A percentile compares a stretch with the other conserved stretches of the same genome.
Evolutionary conservation across 176 grass and related monocot species (phyloP).

Genomic region (Puccinellia tenuiflora): DNA sequence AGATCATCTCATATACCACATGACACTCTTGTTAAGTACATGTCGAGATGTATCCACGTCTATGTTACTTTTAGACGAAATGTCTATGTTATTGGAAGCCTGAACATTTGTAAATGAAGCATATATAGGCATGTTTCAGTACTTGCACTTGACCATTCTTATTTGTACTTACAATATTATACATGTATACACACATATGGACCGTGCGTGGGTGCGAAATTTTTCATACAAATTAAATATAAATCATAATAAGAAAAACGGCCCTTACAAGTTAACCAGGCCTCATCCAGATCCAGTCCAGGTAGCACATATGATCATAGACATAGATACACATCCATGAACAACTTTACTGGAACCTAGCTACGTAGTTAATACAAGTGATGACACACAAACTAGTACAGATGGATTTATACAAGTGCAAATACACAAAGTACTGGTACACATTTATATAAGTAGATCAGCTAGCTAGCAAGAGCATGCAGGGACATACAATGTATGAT

Average conservation of each 20-base stretch:
- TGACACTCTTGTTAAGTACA: neutral
- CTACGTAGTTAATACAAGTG: neutral
- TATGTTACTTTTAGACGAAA: neutral
- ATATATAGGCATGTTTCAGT: neutral
- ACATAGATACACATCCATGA: neutral
- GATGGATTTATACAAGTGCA: neutral
- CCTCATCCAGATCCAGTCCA: neutral
- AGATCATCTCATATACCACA: neutral
- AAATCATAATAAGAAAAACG: neutral
- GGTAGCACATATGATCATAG: neutral
- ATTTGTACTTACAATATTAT: neutral
- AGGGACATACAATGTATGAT: conserved; percentile 28
- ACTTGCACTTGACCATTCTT: neutral
- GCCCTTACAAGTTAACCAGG: neutral
- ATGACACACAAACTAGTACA: neutral
- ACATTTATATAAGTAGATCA: neutral
- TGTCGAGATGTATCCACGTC: neutral
- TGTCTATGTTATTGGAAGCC: neutral
- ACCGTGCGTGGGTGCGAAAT: neutral
- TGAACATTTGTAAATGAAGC: neutral
- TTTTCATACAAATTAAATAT: neutral
- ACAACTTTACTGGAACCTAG: neutral
- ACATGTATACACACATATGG: neutral
- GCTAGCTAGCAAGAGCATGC: neutral
- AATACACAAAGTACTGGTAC: neutral